Percentiles rank a stretch among this genome's conserved stretches.
Conservation (phyloP, 1,284 basidiomycete species). For the Mycosarcoma maydis region DNA sequence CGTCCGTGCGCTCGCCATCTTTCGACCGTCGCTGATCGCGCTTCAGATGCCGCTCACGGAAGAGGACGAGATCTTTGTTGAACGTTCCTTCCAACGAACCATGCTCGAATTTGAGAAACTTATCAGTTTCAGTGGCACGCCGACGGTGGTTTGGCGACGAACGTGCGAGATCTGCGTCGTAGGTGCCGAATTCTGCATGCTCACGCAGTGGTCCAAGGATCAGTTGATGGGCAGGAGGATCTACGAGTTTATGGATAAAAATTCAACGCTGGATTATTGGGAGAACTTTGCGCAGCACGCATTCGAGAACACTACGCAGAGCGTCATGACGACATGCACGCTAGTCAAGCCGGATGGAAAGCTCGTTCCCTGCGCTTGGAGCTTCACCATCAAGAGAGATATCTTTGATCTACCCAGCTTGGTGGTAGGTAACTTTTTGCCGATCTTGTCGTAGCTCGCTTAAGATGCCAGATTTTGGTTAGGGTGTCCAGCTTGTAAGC, state of each 20-base stretch:
- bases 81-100: constrained; percentile 92
- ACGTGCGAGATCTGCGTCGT: constrained; percentile 98
- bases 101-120: constrained; percentile 94
- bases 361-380: constrained; percentile 62
- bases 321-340: constrained; percentile 61
- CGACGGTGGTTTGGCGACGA: constrained; percentile 96
- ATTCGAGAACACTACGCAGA: constrained; percentile 65
- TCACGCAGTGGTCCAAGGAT: constrained; percentile 72
- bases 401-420: constrained; percentile 63
- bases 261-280: constrained; percentile 64
- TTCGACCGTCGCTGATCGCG: constrained; percentile 92
- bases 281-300: constrained; percentile 65
- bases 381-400: constrained; percentile 66
- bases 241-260: constrained; percentile 66
- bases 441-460: constrained; percentile 4
- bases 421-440: constrained; percentile 51
- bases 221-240: constrained; percentile 62
- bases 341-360: constrained; percentile 59
- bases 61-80: constrained; percentile 75
- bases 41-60: constrained; percentile 73
- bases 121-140: constrained; percentile 97
- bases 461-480: neutral
- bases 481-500: neutral
- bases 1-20: constrained; percentile 91
- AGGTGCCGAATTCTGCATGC: constrained; percentile 92